phyloP scores from a whole-genome alignment of 2,329 filamentous ascomycete species.

The Raffaelea ambrosiae region DNA sequence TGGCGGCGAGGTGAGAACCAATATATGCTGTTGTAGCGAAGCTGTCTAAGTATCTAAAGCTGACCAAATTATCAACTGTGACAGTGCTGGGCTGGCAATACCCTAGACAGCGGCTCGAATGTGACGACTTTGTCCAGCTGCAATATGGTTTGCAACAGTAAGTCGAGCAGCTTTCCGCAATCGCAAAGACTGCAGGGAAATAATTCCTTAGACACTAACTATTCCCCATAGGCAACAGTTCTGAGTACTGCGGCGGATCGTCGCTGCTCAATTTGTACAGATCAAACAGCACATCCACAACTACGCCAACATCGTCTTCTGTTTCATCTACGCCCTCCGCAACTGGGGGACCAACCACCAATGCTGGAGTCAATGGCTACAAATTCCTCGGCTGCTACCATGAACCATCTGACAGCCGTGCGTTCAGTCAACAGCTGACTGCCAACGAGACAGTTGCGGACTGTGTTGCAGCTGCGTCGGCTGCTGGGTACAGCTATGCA shows the following conservation, averaged over 20 bases:
- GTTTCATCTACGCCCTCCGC: background rate
- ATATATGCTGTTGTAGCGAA: no score
- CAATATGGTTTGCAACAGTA: conserved; percentile 16
- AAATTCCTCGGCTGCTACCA: conserved; percentile 23
- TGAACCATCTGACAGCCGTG: conserved; percentile 11
- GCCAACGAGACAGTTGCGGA: conserved; percentile 13
- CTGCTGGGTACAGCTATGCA: conserved; percentile 16
- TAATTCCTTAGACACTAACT: no score
- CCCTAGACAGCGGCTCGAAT: conserved; percentile 7
- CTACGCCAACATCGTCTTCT: background rate
- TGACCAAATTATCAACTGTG: no score
- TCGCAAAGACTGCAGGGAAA: no score
- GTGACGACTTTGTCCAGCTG: conserved; percentile 17
- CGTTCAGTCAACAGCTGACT: conserved; percentile 9
- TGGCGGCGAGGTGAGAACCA: conserved; percentile 12
- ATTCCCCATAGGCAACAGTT: conserved; percentile 4
- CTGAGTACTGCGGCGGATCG: conserved; percentile 14
- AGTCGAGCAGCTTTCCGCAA: no score
- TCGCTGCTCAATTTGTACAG: conserved; percentile 13
- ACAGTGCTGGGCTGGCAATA: conserved; percentile 10
- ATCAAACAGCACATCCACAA: conserved; percentile 9
- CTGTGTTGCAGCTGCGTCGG: conserved; percentile 11
- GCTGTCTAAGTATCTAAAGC: no score
- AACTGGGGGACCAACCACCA: conserved; percentile 19
- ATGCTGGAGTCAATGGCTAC: conserved; percentile 22